phyloP scores from a whole-genome alignment of 805 yeast species.

The Citeromyces nyonsensis region DNA sequence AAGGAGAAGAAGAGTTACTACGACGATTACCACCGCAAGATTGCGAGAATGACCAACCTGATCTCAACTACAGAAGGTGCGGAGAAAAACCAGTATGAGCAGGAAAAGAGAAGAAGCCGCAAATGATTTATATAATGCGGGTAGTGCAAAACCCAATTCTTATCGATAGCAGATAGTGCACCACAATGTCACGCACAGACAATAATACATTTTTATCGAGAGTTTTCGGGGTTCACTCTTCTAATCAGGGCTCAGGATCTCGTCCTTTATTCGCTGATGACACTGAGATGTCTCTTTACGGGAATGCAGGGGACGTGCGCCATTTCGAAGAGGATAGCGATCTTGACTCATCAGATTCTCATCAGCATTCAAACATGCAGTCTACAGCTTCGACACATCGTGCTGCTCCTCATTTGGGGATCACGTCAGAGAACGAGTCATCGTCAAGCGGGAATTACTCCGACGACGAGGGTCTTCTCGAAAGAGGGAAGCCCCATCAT shows the following conservation, averaged over 20 bases:
- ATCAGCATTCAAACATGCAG: constrained; percentile 2
- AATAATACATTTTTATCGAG: constrained; percentile 47
- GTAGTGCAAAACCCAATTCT: no score
- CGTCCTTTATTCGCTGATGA: constrained; percentile 12
- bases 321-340: constrained; percentile 5
- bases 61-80: constrained; percentile 92
- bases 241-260: constrained; percentile 7
- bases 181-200: constrained; percentile 2
- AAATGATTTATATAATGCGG: no score
- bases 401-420: not conserved
- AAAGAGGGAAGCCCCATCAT: not conserved
- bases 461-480: not conserved
- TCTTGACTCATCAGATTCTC: constrained; percentile 4
- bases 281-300: constrained; percentile 1
- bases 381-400: not conserved
- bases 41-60: constrained; percentile 74
- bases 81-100: constrained; percentile 82
- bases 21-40: constrained; percentile 73
- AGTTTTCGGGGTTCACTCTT: constrained; percentile 35
- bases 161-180: no score
- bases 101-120: constrained; percentile 44
- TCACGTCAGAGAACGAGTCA: constrained; percentile 1
- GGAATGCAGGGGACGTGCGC: constrained; percentile 5
- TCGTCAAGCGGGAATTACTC: not conserved
- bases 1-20: constrained; percentile 62